Evolutionary conservation across 805 yeast species (phyloP), one percentile per base, ranked within the genome.

Genomic region (Diddensiella caesifluorescens): DNA sequence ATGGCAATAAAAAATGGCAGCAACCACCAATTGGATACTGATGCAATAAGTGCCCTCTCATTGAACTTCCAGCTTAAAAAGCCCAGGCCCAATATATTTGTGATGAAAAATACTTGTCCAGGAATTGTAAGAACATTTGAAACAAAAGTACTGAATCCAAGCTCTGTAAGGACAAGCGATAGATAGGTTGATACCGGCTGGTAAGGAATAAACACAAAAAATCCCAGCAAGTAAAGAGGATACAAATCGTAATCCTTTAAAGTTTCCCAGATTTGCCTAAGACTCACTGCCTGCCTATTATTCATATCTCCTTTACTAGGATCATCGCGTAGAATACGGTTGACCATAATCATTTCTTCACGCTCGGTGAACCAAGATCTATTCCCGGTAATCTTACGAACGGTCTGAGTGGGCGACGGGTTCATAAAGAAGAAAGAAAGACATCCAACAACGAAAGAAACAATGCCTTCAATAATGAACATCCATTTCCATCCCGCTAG

Each of bases 241-340:
- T 79, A 68, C 45, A 77, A 44, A 54, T 75, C 74, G 53, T 64
- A 74, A 53, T 79, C 83, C 1, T 49, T 32, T 9, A 76, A 38
- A 2, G 75, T 61, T 16, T 60, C 50, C 50, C 61, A 55, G 13
- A 79, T 48, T 56, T 63, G 67, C 35, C 55, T 64, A 4, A 62
- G 48, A 2, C 68, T 56, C 15, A 79, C 55, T 5, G 79, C 76
- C 50, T 74, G 73, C 54, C 81, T 65, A 52, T 79, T 79, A 54
- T 77, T 69, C 83, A 78, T 77, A 46, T 75, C 80, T 18, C 83
- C 81, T 62, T 73, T 73, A 4, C 70, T 52, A 12, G 84, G 84
- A 52, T 80, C 85, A 54, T 80, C 83, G 50, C 83, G 62, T 36
- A 79, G 58, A 2, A 79, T 67, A 47, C 76, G 64, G 55, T 77